Evolutionary conservation across 305 asterid genomes (phyloP).

Genomic region (Solanum aculeatissimum): DNA sequence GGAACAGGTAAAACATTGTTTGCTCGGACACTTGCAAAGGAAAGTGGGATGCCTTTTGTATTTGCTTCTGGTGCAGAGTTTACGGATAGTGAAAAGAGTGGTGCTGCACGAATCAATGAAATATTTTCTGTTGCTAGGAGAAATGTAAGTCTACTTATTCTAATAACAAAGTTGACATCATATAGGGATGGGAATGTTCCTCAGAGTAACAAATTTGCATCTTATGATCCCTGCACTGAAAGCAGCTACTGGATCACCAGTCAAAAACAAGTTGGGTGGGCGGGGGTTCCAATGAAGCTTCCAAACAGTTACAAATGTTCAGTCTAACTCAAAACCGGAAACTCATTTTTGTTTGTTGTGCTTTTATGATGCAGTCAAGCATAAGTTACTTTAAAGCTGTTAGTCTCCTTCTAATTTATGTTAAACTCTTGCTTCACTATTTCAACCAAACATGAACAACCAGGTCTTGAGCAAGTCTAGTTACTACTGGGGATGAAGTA

Average conservation of each 20-base stretch:
- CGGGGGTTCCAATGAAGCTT: background rate
- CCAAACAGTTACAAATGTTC: background rate
- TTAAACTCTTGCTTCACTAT: background rate
- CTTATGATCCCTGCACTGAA: background rate
- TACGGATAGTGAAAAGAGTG: constrained; percentile 94
- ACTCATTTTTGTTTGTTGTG: background rate
- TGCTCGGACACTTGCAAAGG: constrained; percentile 90
- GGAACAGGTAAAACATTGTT: constrained; percentile 99
- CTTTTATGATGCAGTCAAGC: background rate
- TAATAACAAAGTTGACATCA: background rate
- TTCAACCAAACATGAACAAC: background rate
- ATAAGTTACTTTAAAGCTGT: background rate
- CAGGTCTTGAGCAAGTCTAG: background rate
- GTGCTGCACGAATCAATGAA: constrained; percentile 82
- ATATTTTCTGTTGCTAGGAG: constrained; percentile 84
- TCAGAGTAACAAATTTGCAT: background rate
- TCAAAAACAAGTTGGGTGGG: background rate
- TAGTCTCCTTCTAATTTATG: background rate
- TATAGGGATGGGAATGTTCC: background rate
- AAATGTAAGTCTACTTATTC: constrained; percentile 53
- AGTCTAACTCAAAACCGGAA: background rate
- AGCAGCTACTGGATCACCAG: background rate
- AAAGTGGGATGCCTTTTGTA: constrained; percentile 96
- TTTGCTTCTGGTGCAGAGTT: constrained; percentile 99
- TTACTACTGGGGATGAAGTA: background rate